A percentile compares a stretch with the other conserved stretches of the same genome.
phyloP scores from a whole-genome alignment of 2,329 filamentous ascomycete genomes.

The Cercospora sesami region DNA sequence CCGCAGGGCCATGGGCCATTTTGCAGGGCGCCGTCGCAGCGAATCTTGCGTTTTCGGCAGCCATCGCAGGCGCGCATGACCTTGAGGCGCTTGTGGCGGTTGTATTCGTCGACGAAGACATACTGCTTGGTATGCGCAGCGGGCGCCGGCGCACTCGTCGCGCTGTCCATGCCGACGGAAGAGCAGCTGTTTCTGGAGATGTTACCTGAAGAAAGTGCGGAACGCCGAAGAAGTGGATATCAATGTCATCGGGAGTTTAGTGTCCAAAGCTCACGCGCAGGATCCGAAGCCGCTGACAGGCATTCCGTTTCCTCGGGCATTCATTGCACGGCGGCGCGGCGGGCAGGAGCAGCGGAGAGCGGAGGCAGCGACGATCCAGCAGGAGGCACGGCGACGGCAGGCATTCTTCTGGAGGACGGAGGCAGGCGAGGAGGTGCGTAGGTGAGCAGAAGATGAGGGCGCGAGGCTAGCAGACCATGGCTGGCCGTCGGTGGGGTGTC shows the following conservation, averaged over 20 bases:
- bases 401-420: not conserved
- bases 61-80: slow-evolving; percentile 98
- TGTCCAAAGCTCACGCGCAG: slow-evolving; percentile 2
- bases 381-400: not conserved
- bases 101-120: slow-evolving; percentile 98
- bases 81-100: slow-evolving; percentile 94
- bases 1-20: slow-evolving; percentile 93
- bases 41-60: slow-evolving; percentile 92
- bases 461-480: not conserved
- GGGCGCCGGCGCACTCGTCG: slow-evolving; percentile 45
- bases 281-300: slow-evolving; percentile 12
- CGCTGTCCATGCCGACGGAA: slow-evolving; percentile 22
- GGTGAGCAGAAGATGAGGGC: not conserved
- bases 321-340: not conserved
- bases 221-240: slow-evolving; percentile 19
- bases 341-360: not conserved
- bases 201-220: slow-evolving; percentile 17
- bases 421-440: not conserved
- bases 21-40: slow-evolving; percentile 94
- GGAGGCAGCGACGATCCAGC: not conserved
- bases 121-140: slow-evolving; percentile 86
- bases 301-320: slow-evolving; percentile 1
- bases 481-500: not conserved
- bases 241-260: slow-evolving; percentile 22
- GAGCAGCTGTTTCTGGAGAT: slow-evolving; percentile 16